Conservation (phyloP, 352 stramenopile genomes). For the Globisporangium paroecandrum region DNA sequence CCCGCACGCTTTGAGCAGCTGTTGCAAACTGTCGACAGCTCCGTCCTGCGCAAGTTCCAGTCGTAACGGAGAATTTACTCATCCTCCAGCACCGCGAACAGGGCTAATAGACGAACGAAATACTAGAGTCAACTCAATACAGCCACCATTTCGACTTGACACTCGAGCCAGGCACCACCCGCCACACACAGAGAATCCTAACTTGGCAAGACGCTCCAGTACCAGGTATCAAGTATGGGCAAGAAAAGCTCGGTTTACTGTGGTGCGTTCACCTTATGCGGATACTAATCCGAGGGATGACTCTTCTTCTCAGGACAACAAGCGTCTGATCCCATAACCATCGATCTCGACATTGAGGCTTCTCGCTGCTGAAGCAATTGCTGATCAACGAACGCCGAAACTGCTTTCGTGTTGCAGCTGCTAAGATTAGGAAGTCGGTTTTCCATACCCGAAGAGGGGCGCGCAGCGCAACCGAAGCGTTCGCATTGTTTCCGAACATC, state of each 20-base stretch:
- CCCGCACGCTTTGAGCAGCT: slow-evolving; percentile 42
- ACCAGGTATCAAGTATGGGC: too few relatives aligned
- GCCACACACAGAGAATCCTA: too few relatives aligned
- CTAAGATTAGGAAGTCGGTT: not conserved
- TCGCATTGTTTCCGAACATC: not conserved
- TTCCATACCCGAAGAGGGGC: not conserved
- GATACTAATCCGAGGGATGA: not conserved
- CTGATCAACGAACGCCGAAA: not conserved
- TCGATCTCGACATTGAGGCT: not conserved
- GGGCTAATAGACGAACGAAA: not conserved
- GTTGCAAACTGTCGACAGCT: slow-evolving; percentile 53
- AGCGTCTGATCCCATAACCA: not conserved
- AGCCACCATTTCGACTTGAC: not conserved
- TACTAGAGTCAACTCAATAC: slow-evolving; percentile 3
- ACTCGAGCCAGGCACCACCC: not conserved
- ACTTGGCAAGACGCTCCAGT: too few relatives aligned
- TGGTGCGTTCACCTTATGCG: too few relatives aligned
- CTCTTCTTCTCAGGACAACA: not conserved
- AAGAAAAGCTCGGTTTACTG: too few relatives aligned
- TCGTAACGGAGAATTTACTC: not conserved
- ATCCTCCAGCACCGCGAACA: not conserved
- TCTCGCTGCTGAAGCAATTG: not conserved
- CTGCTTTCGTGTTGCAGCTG: not conserved
- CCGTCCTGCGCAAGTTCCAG: slow-evolving; percentile 55
- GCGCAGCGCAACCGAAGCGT: not conserved